These are phyloP conservation scores for Pistacia vera DNA, from an alignment of 345 rosid species.

Conservation along the genomic window DNA sequence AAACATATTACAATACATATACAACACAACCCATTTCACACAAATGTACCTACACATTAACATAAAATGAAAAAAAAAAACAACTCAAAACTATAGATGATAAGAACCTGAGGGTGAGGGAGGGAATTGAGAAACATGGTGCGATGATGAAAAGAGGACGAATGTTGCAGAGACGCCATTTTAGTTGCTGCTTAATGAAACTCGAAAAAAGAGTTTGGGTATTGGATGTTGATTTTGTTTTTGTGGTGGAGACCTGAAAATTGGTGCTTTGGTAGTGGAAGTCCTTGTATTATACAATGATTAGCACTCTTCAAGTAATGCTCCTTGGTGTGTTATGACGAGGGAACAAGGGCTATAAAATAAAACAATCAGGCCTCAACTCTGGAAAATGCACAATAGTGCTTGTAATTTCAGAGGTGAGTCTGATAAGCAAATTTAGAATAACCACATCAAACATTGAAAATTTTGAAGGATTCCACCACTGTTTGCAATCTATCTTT, in stretches of 20 bases:
- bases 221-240: not conserved
- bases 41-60: too few species aligned
- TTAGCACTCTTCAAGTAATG: not conserved
- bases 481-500: constrained; percentile 76
- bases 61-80: not conserved
- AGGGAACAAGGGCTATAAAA: not conserved
- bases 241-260: constrained; percentile 27
- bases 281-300: not conserved
- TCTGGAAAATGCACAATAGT: constrained; percentile 21
- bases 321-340: not conserved
- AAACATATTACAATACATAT: not conserved
- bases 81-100: not conserved
- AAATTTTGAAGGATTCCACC: constrained; percentile 72
- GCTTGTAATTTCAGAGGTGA: constrained; percentile 7
- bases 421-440: not conserved
- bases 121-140: constrained; percentile 50
- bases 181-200: not conserved
- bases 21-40: not conserved
- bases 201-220: not conserved
- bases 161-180: constrained; percentile 79
- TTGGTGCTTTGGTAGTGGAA: not conserved
- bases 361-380: constrained; percentile 8
- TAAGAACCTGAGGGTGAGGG: constrained; percentile 68
- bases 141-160: constrained; percentile 54
- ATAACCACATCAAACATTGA: constrained; percentile 38